phyloP scores from a whole-genome alignment of 176 grass and related monocot genomes.

The Melocanna baccifera region DNA sequence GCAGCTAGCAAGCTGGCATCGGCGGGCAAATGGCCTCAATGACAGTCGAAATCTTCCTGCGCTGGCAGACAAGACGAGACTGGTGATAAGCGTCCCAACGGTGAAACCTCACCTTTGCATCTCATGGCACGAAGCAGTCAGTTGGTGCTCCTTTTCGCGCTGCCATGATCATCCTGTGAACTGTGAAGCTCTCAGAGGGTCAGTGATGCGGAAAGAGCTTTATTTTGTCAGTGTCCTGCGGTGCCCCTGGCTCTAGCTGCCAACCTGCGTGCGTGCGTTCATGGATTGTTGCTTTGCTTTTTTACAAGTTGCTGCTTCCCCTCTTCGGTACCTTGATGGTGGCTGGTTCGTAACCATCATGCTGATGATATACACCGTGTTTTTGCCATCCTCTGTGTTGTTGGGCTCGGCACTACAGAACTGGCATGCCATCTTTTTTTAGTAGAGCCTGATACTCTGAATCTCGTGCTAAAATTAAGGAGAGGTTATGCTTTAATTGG shows the following conservation, averaged over 20 bases:
- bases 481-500: neutral
- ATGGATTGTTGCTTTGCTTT: slow-evolving; percentile 38
- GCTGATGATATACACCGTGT: slow-evolving; percentile 45
- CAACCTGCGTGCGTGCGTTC: slow-evolving; percentile 4
- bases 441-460: neutral
- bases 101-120: neutral
- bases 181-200: slow-evolving; percentile 9
- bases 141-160: slow-evolving; percentile 22
- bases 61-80: neutral
- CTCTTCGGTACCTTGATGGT: neutral
- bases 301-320: neutral
- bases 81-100: neutral
- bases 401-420: neutral
- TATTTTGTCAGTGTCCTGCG: neutral
- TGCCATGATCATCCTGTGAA: slow-evolving; percentile 23
- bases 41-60: neutral
- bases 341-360: slow-evolving; percentile 39
- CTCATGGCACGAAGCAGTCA: neutral
- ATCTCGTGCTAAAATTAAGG: neutral
- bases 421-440: neutral
- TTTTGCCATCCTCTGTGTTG: slow-evolving; percentile 8
- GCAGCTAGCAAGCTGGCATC: neutral
- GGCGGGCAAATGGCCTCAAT: neutral
- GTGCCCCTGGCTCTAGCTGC: neutral
- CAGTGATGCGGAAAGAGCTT: neutral